Evolutionary conservation across 768 basidiomycete genomes (phyloP), one percentile per base, ranked within the genome.

Genomic region (Boletus edulis): DNA sequence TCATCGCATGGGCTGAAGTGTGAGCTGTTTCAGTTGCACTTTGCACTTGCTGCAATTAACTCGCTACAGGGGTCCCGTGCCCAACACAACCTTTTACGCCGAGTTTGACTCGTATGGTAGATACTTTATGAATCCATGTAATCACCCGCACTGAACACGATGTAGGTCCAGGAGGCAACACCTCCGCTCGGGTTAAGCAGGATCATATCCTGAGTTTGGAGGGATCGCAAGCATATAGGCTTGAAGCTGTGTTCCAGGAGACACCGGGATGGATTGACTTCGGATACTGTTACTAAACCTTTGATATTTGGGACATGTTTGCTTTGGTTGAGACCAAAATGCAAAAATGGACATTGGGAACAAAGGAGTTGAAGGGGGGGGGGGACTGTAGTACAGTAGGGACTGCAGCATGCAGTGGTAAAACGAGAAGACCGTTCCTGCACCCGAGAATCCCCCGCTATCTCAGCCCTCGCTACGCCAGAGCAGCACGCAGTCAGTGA

Each of bases 261-360:
- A 70, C 47, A 22, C 81, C 83, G 0, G 44, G 55, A 15, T 87
- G 84, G 85, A 80, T 86, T 46, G 85, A 87, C 59, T 77, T 67
- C 57, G 64, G 48, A 0, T 85, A 85, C 58, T 18, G 68, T 18
- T n/a, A 13, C 35, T 35, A 35, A 15, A 35, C 27, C 8, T 27
- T 27, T 27, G 27, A 27, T 20, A 20, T 20, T 2, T 20, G 20
- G 20, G 20, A 20, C 20, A 20, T 20, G 20, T 20, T 20, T 20
- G 20, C 20, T 20, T 20, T 20, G 20, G 20, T 20, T 20, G 20
- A 20, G 20, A 20, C 20, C 20, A 20, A 20, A 20, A 20, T 20
- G 20, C 20, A 20, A 20, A 20, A 20, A 20, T 20, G 20, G 20
- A 20, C 20, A 20, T 20, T 20, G 20, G 20, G 20, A 20, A 20